These are phyloP conservation scores for Phaffia australis DNA, from an alignment of 768 basidiomycete genomes.

Conservation along the genomic window DNA sequence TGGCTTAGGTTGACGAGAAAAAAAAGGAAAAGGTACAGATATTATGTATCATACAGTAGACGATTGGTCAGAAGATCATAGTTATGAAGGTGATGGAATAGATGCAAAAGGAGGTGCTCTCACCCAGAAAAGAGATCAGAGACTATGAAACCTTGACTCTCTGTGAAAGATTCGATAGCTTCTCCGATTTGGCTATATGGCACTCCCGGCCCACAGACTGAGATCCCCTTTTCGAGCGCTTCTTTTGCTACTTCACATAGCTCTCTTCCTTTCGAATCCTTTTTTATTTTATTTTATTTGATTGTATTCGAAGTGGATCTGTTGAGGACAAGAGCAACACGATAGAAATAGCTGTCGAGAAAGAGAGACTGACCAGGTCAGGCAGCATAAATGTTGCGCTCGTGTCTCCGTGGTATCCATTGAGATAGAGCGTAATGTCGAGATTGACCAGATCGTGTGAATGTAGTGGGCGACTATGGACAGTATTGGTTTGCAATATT, in stretches of 20 bases:
- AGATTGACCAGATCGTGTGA: constrained; percentile 80
- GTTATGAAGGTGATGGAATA: background rate
- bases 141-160: constrained; percentile 47
- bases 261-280: constrained; percentile 62
- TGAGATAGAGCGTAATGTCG: constrained; percentile 72
- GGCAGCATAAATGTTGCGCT: constrained; percentile 75
- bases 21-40: background rate
- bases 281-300: background rate
- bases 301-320: background rate
- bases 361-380: constrained; percentile 48
- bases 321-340: background rate
- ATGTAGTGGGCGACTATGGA: constrained; percentile 58
- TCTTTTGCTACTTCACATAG: constrained; percentile 54
- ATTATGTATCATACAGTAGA: too few relatives aligned
- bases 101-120: background rate
- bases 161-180: constrained; percentile 46
- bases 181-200: constrained; percentile 61
- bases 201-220: constrained; percentile 58
- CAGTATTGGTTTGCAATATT: constrained; percentile 12
- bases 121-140: constrained; percentile 60
- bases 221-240: constrained; percentile 61
- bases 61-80: background rate
- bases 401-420: constrained; percentile 83
- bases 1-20: constrained; percentile 39
- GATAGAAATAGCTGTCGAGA: constrained; percentile 1